These are phyloP conservation scores for Rubia tinctorum DNA, from an alignment of 305 asterid genomes.

Conservation along the genomic window DNA sequence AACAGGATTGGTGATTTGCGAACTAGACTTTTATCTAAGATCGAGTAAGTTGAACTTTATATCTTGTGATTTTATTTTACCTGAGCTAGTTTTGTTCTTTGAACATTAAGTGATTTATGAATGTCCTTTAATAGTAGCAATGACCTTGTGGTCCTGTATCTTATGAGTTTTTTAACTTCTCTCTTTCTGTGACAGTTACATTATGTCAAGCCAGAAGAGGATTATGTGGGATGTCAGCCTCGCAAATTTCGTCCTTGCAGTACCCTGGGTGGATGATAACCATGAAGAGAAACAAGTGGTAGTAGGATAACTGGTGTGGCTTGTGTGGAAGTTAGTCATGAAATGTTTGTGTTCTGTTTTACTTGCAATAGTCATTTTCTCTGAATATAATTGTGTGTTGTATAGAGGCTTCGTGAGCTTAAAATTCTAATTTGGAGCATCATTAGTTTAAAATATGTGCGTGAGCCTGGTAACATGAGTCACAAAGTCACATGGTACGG, in stretches of 20 bases:
- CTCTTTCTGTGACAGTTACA: conserved; percentile 52
- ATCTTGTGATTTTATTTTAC: neutral
- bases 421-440: neutral
- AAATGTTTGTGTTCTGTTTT: neutral
- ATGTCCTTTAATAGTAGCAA: neutral
- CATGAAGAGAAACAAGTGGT: conserved; percentile 51
- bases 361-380: neutral
- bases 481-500: neutral
- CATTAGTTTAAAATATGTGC: neutral
- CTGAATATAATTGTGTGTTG: neutral
- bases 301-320: conserved; percentile 9
- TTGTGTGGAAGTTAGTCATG: neutral
- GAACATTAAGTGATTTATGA: neutral
- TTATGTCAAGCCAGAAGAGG: conserved; percentile 70
- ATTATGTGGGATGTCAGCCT: conserved; percentile 63
- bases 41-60: conserved; percentile 51
- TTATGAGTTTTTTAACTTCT: neutral
- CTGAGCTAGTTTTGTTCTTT: neutral
- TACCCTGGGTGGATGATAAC: conserved; percentile 49
- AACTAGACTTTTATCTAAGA: conserved; percentile 68
- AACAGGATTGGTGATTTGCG: conserved; percentile 58
- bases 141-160: neutral
- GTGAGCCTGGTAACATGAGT: neutral
- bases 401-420: neutral
- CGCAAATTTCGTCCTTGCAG: conserved; percentile 35